Evolutionary conservation across 2,329 filamentous ascomycete species (phyloP).

Genomic region (Akanthomyces muscarius): DNA sequence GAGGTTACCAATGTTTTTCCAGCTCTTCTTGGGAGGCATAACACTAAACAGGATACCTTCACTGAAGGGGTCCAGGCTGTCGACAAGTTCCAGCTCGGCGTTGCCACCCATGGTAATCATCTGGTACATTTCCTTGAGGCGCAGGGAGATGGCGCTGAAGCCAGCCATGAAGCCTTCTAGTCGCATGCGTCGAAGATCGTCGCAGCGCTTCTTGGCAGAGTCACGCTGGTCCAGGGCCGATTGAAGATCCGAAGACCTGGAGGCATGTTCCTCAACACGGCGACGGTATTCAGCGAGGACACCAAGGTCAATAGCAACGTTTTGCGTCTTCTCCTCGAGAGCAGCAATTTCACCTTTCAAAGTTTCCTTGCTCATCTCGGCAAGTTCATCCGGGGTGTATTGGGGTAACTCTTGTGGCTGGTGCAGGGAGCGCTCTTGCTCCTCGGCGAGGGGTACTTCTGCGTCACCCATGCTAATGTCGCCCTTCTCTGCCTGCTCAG

Average conservation of each 20-base stretch:
- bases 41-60: slow-evolving; percentile 97
- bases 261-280: slow-evolving; percentile 75
- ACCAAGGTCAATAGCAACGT: slow-evolving; percentile 79
- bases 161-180: slow-evolving; percentile 98
- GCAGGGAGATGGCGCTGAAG: slow-evolving; percentile 87
- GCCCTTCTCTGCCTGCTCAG: slow-evolving; percentile 24
- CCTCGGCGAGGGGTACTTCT: background rate
- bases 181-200: slow-evolving; percentile 84
- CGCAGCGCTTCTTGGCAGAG: slow-evolving; percentile 82
- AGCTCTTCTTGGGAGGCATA: slow-evolving; percentile 99
- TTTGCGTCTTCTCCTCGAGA: slow-evolving; percentile 70
- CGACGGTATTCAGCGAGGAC: slow-evolving; percentile 87
- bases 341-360: slow-evolving; percentile 60
- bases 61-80: slow-evolving; percentile 92
- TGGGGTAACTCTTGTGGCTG: slow-evolving; percentile 63
- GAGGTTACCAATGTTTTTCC: slow-evolving; percentile 98
- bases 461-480: slow-evolving; percentile 18
- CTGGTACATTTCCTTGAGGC: slow-evolving; percentile 99
- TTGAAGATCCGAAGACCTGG: slow-evolving; percentile 78
- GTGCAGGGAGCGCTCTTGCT: slow-evolving; percentile 25
- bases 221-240: slow-evolving; percentile 75
- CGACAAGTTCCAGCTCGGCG: slow-evolving; percentile 93
- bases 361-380: slow-evolving; percentile 59
- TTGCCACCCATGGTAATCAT: slow-evolving; percentile 99
- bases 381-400: slow-evolving; percentile 69